Percentiles rank a stretch among this genome's conserved stretches.
Conservation (phyloP, 2,329 filamentous ascomycete genomes). For the Tolypocladium ophioglossoides region DNA sequence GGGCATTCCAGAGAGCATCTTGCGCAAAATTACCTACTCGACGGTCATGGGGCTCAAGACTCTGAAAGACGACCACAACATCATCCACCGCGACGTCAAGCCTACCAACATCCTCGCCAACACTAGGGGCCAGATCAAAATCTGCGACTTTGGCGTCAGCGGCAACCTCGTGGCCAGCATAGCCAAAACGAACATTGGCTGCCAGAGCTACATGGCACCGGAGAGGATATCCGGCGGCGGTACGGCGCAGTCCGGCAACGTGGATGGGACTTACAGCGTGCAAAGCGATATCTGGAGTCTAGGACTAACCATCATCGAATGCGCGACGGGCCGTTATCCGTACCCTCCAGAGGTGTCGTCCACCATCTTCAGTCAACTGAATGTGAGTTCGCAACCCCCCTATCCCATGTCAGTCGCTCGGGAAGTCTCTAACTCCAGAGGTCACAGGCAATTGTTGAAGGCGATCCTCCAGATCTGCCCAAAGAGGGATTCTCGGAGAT, state of each 20-base stretch:
- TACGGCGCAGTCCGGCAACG: constrained; percentile 56
- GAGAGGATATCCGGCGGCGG: constrained; percentile 87
- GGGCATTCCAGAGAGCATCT: constrained; percentile 77
- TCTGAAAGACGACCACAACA: constrained; percentile 96
- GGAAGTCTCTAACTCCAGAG: constrained; percentile 1
- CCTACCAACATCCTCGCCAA: constrained; percentile 98
- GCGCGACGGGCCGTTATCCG: constrained; percentile 85
- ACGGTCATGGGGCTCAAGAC: constrained; percentile 87
- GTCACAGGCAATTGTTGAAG: constrained; percentile 85
- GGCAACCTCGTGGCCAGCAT: constrained; percentile 96
- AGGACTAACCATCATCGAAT: constrained; percentile 90
- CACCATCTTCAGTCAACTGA: constrained; percentile 96
- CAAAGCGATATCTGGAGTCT: constrained; percentile 98
- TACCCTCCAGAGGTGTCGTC: constrained; percentile 96
- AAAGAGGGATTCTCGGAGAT: constrained; percentile 65
- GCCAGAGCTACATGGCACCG: constrained; percentile 98
- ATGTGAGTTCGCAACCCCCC: constrained; percentile 51
- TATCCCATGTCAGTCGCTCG: background rate
- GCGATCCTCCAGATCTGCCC: constrained; percentile 85
- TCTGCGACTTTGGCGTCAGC: constrained; percentile 96
- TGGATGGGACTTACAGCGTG: constrained; percentile 86
- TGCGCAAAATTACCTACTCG: constrained; percentile 82
- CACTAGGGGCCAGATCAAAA: constrained; percentile 83
- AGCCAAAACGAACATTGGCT: constrained; percentile 97
- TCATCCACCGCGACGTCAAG: constrained; percentile 97